Conservation (phyloP, 1,284 basidiomycete genomes). For the Heterobasidion parviporum region DNA sequence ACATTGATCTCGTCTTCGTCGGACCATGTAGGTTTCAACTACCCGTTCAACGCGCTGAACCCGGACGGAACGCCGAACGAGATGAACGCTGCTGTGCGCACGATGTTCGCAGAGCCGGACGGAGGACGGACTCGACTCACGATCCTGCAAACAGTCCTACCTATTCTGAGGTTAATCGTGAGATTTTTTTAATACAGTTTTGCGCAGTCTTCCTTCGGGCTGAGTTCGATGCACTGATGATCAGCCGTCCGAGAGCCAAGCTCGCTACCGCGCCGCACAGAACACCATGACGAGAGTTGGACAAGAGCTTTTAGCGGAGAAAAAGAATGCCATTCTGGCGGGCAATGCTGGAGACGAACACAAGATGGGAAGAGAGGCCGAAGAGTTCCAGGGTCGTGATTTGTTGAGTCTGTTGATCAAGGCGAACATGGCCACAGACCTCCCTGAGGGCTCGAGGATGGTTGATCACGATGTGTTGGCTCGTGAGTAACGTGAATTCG, state of each 20-base stretch:
- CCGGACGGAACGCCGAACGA: conserved; percentile 24
- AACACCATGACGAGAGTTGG: conserved; percentile 25
- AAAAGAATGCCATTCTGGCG: conserved; percentile 25
- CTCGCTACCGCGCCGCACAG: not conserved
- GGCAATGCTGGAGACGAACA: not conserved
- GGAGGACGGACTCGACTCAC: not conserved
- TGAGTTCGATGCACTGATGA: too few relatives aligned
- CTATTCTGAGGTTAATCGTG: conserved; percentile 6
- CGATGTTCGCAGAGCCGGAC: conserved; percentile 2
- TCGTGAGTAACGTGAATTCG: conserved; percentile 17
- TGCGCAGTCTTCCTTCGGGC: too few relatives aligned
- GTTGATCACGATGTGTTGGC: conserved; percentile 66
- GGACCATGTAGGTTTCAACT: conserved; percentile 35
- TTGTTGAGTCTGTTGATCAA: conserved; percentile 46
- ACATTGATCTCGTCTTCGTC: not conserved
- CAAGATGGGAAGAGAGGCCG: not conserved
- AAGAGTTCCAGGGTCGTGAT: conserved; percentile 27
- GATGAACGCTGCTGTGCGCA: conserved; percentile 31
- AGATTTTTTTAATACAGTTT: not conserved
- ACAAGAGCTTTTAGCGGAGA: conserved; percentile 32
- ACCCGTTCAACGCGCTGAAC: conserved; percentile 35
- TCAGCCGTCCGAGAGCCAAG: not conserved
- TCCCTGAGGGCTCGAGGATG: conserved; percentile 50
- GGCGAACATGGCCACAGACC: conserved; percentile 55
- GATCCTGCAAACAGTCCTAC: conserved; percentile 9